Conservation (phyloP, 345 rosid species). For the Mercurialis annua region DNA sequence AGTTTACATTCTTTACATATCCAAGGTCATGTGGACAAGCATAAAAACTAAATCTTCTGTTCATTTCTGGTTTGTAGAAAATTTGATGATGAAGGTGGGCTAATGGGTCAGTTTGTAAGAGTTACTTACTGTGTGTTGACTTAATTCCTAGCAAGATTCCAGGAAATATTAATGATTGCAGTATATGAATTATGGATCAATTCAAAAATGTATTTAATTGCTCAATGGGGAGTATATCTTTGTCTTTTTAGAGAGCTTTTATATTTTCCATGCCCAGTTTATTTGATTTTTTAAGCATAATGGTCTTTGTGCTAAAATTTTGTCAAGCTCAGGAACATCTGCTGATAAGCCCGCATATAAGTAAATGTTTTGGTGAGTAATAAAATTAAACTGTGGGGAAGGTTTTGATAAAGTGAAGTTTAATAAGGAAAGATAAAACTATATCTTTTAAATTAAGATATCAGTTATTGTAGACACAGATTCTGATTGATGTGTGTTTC, state of each 20-base stretch:
- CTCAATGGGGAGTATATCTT: background rate
- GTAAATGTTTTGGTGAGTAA: background rate
- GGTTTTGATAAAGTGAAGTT: background rate
- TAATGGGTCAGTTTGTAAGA: no score
- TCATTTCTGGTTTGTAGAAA: no score
- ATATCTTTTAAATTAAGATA: constrained; percentile 4
- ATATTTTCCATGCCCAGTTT: background rate
- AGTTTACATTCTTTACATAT: background rate
- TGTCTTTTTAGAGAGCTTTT: background rate
- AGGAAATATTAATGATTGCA: background rate
- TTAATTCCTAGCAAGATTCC: background rate
- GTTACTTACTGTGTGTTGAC: background rate
- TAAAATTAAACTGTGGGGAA: background rate
- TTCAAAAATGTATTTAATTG: background rate
- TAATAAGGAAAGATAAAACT: background rate
- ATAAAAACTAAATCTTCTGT: background rate
- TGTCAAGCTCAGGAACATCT: background rate
- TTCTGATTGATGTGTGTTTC: background rate
- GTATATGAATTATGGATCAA: background rate
- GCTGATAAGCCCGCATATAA: background rate
- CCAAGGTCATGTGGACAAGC: background rate
- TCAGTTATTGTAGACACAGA: background rate
- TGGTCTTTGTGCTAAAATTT: background rate
- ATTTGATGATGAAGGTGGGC: no score
- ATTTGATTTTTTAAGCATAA: background rate